phyloP scores from a whole-genome alignment of 2,329 filamentous ascomycete species.

The Cladophialophora immunda region DNA sequence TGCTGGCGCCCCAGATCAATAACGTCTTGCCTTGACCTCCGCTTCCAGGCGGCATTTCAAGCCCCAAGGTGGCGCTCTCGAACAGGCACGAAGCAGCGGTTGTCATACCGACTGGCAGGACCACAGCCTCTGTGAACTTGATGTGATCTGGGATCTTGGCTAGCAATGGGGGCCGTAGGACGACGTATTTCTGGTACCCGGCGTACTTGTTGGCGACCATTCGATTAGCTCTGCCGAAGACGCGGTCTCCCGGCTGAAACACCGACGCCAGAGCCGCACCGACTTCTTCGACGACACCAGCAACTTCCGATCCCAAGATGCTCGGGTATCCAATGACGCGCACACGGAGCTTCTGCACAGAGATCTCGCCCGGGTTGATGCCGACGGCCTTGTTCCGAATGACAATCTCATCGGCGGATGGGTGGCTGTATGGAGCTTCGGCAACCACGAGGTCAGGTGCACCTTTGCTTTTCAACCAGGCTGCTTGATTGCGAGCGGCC shows the following conservation, averaged over 20 bases:
- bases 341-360: too few species aligned
- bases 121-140: slow-evolving; percentile 45
- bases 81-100: slow-evolving; percentile 48
- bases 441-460: too few species aligned
- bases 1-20: slow-evolving; percentile 55
- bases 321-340: slow-evolving; percentile 43
- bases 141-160: slow-evolving; percentile 45
- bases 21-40: slow-evolving; percentile 30
- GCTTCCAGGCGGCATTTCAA: slow-evolving; percentile 36
- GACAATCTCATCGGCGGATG: too few species aligned
- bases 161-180: slow-evolving; percentile 37
- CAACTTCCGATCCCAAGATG: slow-evolving; percentile 55
- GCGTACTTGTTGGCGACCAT: slow-evolving; percentile 43
- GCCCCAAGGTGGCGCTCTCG: slow-evolving; percentile 35
- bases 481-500: too few species aligned
- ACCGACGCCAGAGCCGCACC: slow-evolving; percentile 53
- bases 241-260: slow-evolving; percentile 55
- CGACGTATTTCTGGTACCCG: slow-evolving; percentile 43
- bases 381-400: too few species aligned
- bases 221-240: slow-evolving; percentile 45
- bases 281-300: slow-evolving; percentile 57
- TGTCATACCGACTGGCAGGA: slow-evolving; percentile 46
- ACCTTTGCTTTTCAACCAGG: too few species aligned
- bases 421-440: too few species aligned
- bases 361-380: too few species aligned